Conservation (phyloP, 441 rosid species). For the Jatropha multifida region DNA sequence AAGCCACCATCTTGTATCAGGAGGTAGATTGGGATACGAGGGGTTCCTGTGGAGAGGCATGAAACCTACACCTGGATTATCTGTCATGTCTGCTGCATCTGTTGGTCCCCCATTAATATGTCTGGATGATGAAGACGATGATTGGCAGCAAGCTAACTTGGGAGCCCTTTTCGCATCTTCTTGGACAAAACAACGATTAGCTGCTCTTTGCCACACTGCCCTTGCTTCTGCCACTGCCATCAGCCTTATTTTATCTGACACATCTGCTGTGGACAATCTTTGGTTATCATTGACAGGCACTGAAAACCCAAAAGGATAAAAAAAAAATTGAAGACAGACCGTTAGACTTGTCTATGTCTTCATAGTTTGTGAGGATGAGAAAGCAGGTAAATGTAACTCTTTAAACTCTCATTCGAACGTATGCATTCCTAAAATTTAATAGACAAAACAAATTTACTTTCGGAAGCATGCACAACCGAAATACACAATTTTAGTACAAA, state of each 20-base stretch:
- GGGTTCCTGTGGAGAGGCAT: constrained; percentile 52
- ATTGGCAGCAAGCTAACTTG: constrained; percentile 81
- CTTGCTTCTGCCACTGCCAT: constrained; percentile 98
- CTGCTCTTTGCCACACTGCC: constrained; percentile 92
- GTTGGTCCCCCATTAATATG: constrained; percentile 52
- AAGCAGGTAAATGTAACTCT: background rate
- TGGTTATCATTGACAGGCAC: constrained; percentile 16
- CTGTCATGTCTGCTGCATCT: constrained; percentile 40
- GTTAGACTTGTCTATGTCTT: background rate
- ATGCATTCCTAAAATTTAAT: background rate
- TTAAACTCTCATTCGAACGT: background rate
- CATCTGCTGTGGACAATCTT: constrained; percentile 31
- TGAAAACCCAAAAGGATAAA: background rate
- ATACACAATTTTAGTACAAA: too few relatives aligned
- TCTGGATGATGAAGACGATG: constrained; percentile 61
- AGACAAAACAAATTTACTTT: background rate
- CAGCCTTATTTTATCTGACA: constrained; percentile 28
- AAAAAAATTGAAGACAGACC: background rate
- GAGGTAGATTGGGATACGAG: constrained; percentile 45
- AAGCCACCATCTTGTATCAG: constrained; percentile 77
- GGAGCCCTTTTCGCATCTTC: constrained; percentile 99
- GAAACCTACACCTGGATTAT: constrained; percentile 50
- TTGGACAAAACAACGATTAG: constrained; percentile 94
- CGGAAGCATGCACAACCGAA: background rate
- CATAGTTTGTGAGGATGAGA: background rate